Percentiles rank a stretch among this genome's conserved stretches.
phyloP scores from a whole-genome alignment of 140 eudicot genomes.

The Oenanthe javanica region DNA sequence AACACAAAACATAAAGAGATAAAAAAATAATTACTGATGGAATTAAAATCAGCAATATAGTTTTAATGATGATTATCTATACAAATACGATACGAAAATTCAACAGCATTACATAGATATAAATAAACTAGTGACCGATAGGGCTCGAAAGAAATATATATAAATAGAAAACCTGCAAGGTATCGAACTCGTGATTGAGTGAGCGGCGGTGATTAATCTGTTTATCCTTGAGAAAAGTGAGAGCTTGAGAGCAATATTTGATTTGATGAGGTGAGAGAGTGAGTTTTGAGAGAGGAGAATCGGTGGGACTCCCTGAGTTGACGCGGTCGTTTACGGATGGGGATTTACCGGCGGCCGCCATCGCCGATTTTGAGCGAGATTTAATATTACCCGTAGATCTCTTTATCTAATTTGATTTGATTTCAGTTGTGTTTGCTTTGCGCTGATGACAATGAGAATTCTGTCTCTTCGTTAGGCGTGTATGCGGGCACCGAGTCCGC shows the following conservation, averaged over 20 bases:
- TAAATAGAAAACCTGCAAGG: constrained; percentile 43
- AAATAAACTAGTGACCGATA: neutral
- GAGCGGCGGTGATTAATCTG: constrained; percentile 15
- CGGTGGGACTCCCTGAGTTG: constrained; percentile 31
- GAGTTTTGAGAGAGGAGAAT: constrained; percentile 34
- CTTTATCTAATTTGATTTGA: too few species aligned
- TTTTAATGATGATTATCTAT: too few species aligned
- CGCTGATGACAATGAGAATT: too few species aligned
- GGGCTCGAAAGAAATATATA: neutral
- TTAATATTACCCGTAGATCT: constrained; percentile 49
- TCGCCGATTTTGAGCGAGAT: constrained; percentile 47
- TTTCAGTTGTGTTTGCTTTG: neutral
- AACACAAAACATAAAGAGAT: neutral
- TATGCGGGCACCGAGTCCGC: too few species aligned
- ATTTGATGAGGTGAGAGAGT: constrained; percentile 59
- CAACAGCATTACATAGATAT: neutral
- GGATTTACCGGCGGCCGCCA: constrained; percentile 44
- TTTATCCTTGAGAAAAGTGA: constrained; percentile 47
- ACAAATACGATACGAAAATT: neutral
- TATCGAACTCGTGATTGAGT: constrained; percentile 48
- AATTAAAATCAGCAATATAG: too few species aligned
- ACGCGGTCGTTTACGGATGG: constrained; percentile 17
- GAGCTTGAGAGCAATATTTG: constrained; percentile 57
- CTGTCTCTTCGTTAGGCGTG: too few species aligned
- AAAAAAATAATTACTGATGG: neutral